Evolutionary conservation across 192 early-diverging fungal species (phyloP), one percentile per base, ranked within the genome.

Genomic region (Backusella westeae): DNA sequence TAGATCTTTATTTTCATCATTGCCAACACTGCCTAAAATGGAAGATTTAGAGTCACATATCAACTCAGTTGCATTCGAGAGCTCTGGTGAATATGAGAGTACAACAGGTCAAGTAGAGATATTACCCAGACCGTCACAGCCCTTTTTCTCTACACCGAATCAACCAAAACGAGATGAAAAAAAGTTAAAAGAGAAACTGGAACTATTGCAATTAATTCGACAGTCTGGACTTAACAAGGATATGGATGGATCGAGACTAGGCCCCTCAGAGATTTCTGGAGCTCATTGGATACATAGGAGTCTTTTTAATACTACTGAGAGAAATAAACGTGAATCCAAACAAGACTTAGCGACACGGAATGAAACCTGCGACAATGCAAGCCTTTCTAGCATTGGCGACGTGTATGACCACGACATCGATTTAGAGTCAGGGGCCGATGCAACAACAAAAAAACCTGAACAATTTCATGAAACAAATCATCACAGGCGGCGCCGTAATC

Each of bases 131-230:
- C 76, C 75, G 17, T 76, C 75, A 32, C 39, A 19, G 14, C 9
- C 75, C 38, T 42, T 68, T 3, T 71, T 56, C 32, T 56, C 23
- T n/a, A n/a, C n/a, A 15, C 66, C 71, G 12, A 46, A 65, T 42
- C 46, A 56, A 34, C 46, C 69, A 23, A 42, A 44, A 44, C 19
- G 69, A 29, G 41, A 69, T 34, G 26, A 67, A 8, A 69, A 21
- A 21, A 34, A 69, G 41, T 77, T 69, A 46, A 71, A 72, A 32
- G 52, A 79, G 17, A 35, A 73, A 29, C 26, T 79, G 26, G 46
- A 79, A 19, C 10, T 79, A n/a, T 68, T 79, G 1, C 36, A 79
- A 19, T 38, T 23, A 4, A 75, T 79, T 26, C 73, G 67, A 65
- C 32, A 46, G 3, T 23, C 9, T 42, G 69, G 71, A 44, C 36